These are phyloP conservation scores for Chloranthus sessilifolius DNA, from an alignment of 164 flowering plant species.

Conservation along the genomic window DNA sequence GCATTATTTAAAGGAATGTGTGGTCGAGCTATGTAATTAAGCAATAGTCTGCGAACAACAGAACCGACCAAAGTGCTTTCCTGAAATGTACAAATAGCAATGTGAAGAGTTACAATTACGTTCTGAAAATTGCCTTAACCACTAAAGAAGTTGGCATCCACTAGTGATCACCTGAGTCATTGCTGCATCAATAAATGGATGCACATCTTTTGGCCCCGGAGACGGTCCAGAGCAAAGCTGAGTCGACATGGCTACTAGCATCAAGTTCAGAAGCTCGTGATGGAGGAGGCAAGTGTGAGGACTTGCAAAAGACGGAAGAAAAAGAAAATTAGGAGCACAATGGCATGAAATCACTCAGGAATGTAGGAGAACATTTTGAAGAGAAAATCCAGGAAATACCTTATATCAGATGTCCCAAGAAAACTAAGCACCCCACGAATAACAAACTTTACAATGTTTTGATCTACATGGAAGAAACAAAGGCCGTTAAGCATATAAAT, in stretches of 20 bases:
- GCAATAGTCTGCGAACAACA: slow-evolving; percentile 62
- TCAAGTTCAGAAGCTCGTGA: slow-evolving; percentile 80
- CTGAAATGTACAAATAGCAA: slow-evolving; percentile 34
- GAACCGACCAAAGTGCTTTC: slow-evolving; percentile 55
- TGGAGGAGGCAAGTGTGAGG: slow-evolving; percentile 66
- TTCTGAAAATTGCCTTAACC: background rate
- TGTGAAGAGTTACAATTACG: slow-evolving; percentile 4
- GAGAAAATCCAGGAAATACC: slow-evolving; percentile 39
- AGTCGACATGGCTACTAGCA: slow-evolving; percentile 89
- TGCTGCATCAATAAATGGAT: slow-evolving; percentile 87
- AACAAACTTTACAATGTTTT: slow-evolving; percentile 49
- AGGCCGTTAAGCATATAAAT: background rate
- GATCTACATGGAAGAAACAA: slow-evolving; percentile 40
- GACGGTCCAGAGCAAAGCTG: slow-evolving; percentile 90
- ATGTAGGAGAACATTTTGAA: slow-evolving; percentile 3
- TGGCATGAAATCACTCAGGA: background rate
- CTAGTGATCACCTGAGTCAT: slow-evolving; percentile 63
- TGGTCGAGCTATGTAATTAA: slow-evolving; percentile 61
- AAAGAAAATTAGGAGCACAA: slow-evolving; percentile 17
- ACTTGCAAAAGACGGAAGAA: slow-evolving; percentile 34
- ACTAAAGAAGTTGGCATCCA: slow-evolving; percentile 3
- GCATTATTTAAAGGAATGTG: slow-evolving; percentile 36
- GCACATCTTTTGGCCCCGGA: slow-evolving; percentile 74
- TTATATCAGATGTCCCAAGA: slow-evolving; percentile 66
- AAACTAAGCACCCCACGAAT: slow-evolving; percentile 65